Conservation (phyloP, 768 basidiomycete genomes). For the Amanita molliuscula region DNA sequence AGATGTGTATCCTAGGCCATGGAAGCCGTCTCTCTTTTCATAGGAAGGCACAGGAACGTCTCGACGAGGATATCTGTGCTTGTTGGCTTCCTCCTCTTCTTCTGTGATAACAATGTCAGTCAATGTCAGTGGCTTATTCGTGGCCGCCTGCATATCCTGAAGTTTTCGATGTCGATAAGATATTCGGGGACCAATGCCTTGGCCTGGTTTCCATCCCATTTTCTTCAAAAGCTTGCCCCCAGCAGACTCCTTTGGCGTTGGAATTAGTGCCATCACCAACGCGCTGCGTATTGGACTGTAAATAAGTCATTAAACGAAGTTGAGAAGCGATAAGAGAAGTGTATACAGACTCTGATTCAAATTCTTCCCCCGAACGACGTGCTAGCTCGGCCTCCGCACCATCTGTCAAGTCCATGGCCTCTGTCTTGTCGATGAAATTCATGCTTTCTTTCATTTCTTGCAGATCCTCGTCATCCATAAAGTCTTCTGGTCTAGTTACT, state of each 20-base stretch:
- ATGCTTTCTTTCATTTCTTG: constrained; percentile 69
- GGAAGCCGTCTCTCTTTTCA: constrained; percentile 60
- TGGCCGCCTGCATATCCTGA: constrained; percentile 49
- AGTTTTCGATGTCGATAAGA: constrained; percentile 63
- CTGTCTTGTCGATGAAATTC: constrained; percentile 68
- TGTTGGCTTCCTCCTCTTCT: constrained; percentile 73
- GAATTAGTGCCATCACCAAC: constrained; percentile 57
- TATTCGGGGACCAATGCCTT: constrained; percentile 88
- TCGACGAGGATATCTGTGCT: constrained; percentile 78
- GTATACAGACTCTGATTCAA: constrained; percentile 44
- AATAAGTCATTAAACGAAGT: constrained; percentile 1
- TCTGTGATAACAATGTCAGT: constrained; percentile 29
- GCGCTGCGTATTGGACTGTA: constrained; percentile 51
- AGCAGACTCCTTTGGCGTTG: constrained; percentile 67
- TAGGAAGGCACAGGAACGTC: constrained; percentile 61
- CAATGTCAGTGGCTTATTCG: constrained; percentile 18
- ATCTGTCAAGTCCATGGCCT: constrained; percentile 64
- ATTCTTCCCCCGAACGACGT: constrained; percentile 25
- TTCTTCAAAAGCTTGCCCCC: constrained; percentile 84
- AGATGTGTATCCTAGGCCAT: constrained; percentile 77
- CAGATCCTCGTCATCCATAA: constrained; percentile 98
- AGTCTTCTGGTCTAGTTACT: constrained; percentile 72
- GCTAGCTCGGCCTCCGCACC: constrained; percentile 38
- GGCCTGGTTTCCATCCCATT: constrained; percentile 92
- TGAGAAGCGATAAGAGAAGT: background rate